Evolutionary conservation across 345 rosid genomes (phyloP), one percentile per base, ranked within the genome.

Genomic region (Lumnitzera littorea): DNA sequence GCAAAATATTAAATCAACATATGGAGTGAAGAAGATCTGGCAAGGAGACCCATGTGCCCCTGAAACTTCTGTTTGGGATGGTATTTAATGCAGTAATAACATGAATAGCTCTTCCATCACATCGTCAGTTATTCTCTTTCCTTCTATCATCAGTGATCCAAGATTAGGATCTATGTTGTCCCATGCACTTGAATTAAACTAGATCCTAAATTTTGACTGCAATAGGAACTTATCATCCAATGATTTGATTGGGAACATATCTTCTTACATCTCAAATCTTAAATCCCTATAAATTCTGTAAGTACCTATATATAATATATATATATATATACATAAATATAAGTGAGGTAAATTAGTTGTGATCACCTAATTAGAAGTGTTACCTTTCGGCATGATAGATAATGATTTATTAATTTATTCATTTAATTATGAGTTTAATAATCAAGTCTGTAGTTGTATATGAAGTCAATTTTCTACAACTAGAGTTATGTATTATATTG

Each of bases 161-260:
- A 8, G 12, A 11, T 52, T 15, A 11, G 15, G 23, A 10, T 53
- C 23, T 20, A 53, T 17, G 29, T 14, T 23, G 23, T 20, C 56
- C 13, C 9, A 11, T 20, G 24, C 9, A n/a, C 5, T 36, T 36
- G 1, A 1, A 8, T 36, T 4, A 36, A 2, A 36, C 43, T 52
- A 17, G 11, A 11, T 20, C 27, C 12, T 20, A 53, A 53, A 25
- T 2, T 27, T 55, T 27, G 10, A 15, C 50, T 47, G 4, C 51
- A 20, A 36, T 56, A 71, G 79, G 70, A 55, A 68, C 25, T 57
- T 72, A 49, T 69, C 77, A 2, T 78, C 73, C 0, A 72, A 67
- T 23, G 71, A 64, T 5, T 65, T 78, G 68, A 69, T 15, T 2
- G 82, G 73, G 17, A 65, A 29, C 52, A 61, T 78, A 55, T 62